These are phyloP conservation scores for Caryopteris hybrid DNA, from an alignment of 305 asterid genomes.

Conservation along the genomic window DNA sequence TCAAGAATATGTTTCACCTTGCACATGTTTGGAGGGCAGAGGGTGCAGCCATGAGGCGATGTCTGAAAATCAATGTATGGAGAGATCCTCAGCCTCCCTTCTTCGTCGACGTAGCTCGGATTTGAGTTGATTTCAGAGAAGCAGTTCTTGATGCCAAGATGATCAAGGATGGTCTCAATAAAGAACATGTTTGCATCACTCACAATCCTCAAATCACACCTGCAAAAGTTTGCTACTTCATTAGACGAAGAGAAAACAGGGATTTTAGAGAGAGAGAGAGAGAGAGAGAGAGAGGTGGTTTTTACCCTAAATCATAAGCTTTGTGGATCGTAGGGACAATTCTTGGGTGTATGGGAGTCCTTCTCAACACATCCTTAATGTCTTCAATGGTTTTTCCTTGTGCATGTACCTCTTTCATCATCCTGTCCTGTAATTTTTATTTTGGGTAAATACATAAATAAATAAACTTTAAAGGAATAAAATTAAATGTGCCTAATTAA, in stretches of 20 bases:
- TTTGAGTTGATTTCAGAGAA: constrained; percentile 70
- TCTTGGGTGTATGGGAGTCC: constrained; percentile 53
- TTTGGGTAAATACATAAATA: neutral
- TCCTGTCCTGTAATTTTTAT: constrained; percentile 37
- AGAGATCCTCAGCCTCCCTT: constrained; percentile 61
- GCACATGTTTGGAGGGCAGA: constrained; percentile 96
- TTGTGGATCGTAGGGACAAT: constrained; percentile 50
- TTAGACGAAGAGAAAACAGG: no score
- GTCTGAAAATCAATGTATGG: constrained; percentile 59
- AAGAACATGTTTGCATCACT: constrained; percentile 83
- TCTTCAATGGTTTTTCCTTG: constrained; percentile 61
- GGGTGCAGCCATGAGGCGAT: constrained; percentile 64
- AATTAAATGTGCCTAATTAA: neutral
- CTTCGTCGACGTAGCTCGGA: constrained; percentile 51
- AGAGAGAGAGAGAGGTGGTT: neutral
- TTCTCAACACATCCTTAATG: constrained; percentile 46
- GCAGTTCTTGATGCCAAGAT: constrained; percentile 49
- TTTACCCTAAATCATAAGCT: constrained; percentile 69
- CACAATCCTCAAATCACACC: constrained; percentile 84
- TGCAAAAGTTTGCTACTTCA: no score
- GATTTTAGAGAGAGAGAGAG: neutral
- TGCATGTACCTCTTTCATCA: constrained; percentile 63
- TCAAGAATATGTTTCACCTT: no score
- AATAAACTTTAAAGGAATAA: no score
- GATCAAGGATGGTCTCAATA: constrained; percentile 68